Percentiles rank a stretch among this genome's conserved stretches.
These are phyloP conservation scores for Parachlorella kessleri DNA, from an alignment of 139 green algal genomes.

Conservation along the genomic window DNA sequence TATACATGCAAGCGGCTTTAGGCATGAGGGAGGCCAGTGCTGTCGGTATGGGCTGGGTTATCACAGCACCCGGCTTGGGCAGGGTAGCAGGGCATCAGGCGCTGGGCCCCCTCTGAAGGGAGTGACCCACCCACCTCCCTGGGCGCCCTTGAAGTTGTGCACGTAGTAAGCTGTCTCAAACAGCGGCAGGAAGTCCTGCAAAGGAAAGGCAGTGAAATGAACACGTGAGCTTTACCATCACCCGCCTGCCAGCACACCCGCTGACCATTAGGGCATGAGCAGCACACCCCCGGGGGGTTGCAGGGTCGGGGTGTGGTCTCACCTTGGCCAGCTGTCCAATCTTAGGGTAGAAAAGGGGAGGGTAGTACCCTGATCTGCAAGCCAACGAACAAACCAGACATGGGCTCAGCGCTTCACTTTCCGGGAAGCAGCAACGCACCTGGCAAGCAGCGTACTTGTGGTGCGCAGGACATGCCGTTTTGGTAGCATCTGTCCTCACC, in stretches of 20 bases:
- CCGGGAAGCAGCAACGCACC: too few species aligned
- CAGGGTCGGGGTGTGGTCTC: slow-evolving; percentile 4
- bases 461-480: too few species aligned
- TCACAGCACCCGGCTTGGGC: background rate
- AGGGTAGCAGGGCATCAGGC: background rate
- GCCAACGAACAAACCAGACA: too few species aligned
- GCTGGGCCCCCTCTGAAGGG: background rate
- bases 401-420: too few species aligned
- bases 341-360: slow-evolving; percentile 82
- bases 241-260: background rate
- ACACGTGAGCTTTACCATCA: background rate
- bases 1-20: background rate
- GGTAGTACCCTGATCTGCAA: slow-evolving; percentile 69
- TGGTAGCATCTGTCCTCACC: too few species aligned
- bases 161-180: slow-evolving; percentile 80
- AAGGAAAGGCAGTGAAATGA: background rate
- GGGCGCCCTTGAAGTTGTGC: slow-evolving; percentile 88
- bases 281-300: background rate
- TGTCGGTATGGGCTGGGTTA: background rate
- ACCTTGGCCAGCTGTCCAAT: slow-evolving; percentile 46
- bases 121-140: slow-evolving; percentile 32
- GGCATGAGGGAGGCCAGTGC: too few species aligned
- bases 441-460: too few species aligned
- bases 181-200: slow-evolving; percentile 54
- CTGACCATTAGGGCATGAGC: background rate